Conservation (phyloP, 31 red algal genomes). For the Odonthalia washingtoniensis region DNA sequence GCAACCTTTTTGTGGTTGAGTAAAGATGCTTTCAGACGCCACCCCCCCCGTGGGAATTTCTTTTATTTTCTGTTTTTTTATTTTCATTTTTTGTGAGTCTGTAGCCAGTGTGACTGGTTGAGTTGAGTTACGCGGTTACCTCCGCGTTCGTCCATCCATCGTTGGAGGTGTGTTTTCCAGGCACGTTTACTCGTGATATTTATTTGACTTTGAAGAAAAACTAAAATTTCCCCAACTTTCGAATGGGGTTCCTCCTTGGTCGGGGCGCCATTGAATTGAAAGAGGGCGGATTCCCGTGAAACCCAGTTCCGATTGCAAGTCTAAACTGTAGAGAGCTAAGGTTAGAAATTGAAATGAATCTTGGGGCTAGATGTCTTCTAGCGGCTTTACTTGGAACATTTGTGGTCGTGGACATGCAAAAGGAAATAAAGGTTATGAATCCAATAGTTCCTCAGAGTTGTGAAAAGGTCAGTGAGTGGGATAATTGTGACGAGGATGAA, state of each 20-base stretch:
- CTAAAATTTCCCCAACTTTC: constrained; percentile 72
- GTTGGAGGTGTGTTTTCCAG: too few species aligned
- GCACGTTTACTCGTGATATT: too few species aligned
- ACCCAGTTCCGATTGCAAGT: constrained; percentile 56
- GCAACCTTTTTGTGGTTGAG: too few species aligned
- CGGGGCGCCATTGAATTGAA: constrained; percentile 76
- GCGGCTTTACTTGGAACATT: constrained; percentile 84
- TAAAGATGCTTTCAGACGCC: too few species aligned
- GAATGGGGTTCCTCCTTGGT: constrained; percentile 79
- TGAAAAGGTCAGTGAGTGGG: background rate
- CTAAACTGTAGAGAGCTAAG: constrained; percentile 80
- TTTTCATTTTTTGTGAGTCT: too few species aligned
- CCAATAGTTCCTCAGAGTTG: constrained; percentile 81
- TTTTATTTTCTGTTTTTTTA: too few species aligned
- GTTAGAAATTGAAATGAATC: constrained; percentile 76
- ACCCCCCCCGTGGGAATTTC: too few species aligned
- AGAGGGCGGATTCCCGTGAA: too few species aligned
- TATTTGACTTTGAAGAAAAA: too few species aligned
- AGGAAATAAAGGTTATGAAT: constrained; percentile 77
- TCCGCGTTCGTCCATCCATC: too few species aligned
- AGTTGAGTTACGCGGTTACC: too few species aligned
- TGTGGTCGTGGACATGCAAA: constrained; percentile 69
- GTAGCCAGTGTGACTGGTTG: too few species aligned
- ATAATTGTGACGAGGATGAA: background rate
- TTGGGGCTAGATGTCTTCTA: constrained; percentile 62